A percentile compares a stretch with the other conserved stretches of the same genome.
Evolutionary conservation across 2,329 filamentous ascomycete species (phyloP).

Genomic region (Trichoderma pleuroti): DNA sequence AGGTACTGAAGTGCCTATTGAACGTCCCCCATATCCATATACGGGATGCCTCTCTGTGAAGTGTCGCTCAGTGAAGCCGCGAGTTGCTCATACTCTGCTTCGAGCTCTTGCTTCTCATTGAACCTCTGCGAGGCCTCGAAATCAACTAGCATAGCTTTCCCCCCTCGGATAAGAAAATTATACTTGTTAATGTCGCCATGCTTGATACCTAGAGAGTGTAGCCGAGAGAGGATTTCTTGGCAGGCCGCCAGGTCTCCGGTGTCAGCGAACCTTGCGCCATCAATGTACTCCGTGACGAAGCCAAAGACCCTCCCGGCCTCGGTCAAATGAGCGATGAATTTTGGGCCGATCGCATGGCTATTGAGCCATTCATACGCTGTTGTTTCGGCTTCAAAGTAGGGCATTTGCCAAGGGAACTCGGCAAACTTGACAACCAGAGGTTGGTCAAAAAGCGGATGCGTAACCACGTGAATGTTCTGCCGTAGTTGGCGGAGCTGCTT

Average conservation of each 20-base stretch:
- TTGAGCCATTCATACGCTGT: background rate
- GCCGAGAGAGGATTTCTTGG: background rate
- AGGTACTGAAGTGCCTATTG: background rate
- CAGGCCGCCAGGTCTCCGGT: background rate
- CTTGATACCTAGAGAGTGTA: background rate
- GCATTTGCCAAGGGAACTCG: background rate
- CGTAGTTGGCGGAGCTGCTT: conserved; percentile 24
- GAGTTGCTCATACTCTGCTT: background rate
- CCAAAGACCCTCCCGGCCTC: background rate
- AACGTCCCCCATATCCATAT: background rate
- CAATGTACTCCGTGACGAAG: background rate
- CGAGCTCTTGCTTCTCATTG: background rate
- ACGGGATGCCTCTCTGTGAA: background rate
- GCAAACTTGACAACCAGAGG: background rate
- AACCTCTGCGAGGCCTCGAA: background rate
- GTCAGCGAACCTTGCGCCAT: background rate
- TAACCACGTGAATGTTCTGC: conserved; percentile 29
- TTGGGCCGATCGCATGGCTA: background rate
- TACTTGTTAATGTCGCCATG: background rate
- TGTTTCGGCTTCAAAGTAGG: background rate
- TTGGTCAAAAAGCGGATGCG: conserved; percentile 15
- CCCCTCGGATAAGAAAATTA: background rate
- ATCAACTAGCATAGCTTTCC: background rate
- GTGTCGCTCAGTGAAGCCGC: background rate
- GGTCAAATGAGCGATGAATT: background rate